Evolutionary conservation across 495 filamentous ascomycete species (phyloP).

Genomic region (Penicillium canariense): DNA sequence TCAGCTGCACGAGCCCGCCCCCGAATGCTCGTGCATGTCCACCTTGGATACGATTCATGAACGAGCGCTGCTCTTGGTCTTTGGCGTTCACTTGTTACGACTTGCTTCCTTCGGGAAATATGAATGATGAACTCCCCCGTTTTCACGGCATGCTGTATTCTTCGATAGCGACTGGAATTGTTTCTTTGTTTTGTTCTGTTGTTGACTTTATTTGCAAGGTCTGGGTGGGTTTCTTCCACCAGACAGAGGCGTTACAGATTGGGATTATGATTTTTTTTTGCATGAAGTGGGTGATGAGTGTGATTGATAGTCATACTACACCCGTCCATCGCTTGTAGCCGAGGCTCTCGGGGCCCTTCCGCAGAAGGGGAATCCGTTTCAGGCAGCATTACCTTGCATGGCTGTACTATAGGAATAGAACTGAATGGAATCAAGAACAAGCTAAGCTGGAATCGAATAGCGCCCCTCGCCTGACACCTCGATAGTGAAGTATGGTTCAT

Average conservation of each 20-base stretch:
- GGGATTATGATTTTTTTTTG: background rate
- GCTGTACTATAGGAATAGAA: constrained; percentile 28
- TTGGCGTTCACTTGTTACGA: constrained; percentile 23
- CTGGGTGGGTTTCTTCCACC: background rate
- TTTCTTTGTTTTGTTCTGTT: constrained; percentile 13
- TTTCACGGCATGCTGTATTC: constrained; percentile 21
- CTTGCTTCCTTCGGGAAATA: constrained; percentile 20
- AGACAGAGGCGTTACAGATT: constrained; percentile 14
- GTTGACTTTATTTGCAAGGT: background rate
- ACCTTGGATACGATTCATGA: constrained; percentile 27
- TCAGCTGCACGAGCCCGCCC: background rate
- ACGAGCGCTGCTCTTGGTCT: constrained; percentile 19
- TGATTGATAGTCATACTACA: background rate
- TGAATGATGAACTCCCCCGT: constrained; percentile 30
- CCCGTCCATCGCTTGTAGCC: background rate
- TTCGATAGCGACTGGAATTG: constrained; percentile 13
- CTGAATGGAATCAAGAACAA: constrained; percentile 2
- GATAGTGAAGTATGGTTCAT: too few species aligned
- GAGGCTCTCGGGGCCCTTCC: background rate
- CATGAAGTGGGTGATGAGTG: background rate
- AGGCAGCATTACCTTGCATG: constrained; percentile 14
- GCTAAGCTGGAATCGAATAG: background rate
- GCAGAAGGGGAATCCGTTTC: constrained; percentile 12
- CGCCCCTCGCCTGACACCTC: too few species aligned
- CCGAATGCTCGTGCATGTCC: background rate